Evolutionary conservation across 225 moss, liverwort and hornwort species (phyloP), one percentile per base, ranked within the genome.

Genomic region (Polytrichum formosum): DNA sequence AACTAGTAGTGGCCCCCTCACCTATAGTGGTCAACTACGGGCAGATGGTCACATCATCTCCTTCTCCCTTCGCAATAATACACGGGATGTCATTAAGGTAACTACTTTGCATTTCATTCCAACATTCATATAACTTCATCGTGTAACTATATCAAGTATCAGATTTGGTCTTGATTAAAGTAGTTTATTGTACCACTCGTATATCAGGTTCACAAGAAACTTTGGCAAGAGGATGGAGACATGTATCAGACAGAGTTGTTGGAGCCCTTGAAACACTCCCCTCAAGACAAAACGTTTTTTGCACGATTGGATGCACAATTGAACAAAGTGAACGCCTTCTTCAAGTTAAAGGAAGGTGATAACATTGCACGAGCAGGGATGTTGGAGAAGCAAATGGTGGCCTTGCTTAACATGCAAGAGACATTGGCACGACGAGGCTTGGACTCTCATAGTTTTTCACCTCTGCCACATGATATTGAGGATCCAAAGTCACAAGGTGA

Each of bases 261-360:
- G 54, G 81, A 70, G 46, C 80, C 81, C 28, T 64, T 84, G 30
- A 79, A 81, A 21, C 73, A 71, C 55, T 85, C 82, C 27, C 77
- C 80, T 28, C 78, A 80, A 54, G 90, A 88, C 65, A 78, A 72
- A 29, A 70, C 75, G 5, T 93, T 90, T 68, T 91, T 90, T 21
- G 56, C 53, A 68, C 82, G 73, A 67, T 74, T 94, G 65, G 92
- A 94, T 60, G 61, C 23, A 5, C 90, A 94, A 83, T 76, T 94
- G 61, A 94, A 92, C 54, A 91, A 90, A 65, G 84, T 91, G 27
- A 88, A 73, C 61, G 75, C 71, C 20, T 93, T 90, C 69, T 86
- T 81, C 74, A 83, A 70, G 60, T 77, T 55, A 27, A 95, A 92
- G 59, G 90, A 92, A 31, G 79, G 74, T 25, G 86, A 92, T 73